A percentile compares a stretch with the other conserved stretches of the same genome.
phyloP scores from a whole-genome alignment of 1,139 yeast species.

The Nematodospora anomalae region DNA sequence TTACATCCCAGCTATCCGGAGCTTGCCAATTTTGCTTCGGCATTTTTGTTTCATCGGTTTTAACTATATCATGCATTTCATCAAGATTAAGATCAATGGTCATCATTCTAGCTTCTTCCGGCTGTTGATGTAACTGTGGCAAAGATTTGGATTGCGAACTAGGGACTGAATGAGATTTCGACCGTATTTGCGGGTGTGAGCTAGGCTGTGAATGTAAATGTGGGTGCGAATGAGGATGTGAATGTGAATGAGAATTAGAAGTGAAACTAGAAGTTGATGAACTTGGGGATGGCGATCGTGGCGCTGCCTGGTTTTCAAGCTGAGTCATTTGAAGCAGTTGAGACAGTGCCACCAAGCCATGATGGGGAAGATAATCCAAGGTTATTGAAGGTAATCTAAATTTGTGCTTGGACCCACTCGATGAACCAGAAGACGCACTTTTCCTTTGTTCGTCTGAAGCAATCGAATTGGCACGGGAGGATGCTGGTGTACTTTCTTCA shows the following conservation, averaged over 20 bases:
- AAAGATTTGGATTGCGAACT: not conserved
- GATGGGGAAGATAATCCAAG: slow-evolving; percentile 21
- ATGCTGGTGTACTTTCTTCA: slow-evolving; percentile 6
- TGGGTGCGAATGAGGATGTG: not conserved
- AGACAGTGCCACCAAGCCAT: slow-evolving; percentile 9
- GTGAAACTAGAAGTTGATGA: slow-evolving; percentile 5
- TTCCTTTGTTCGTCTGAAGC: slow-evolving; percentile 13
- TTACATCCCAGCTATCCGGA: slow-evolving; percentile 82
- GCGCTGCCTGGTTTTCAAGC: slow-evolving; percentile 3
- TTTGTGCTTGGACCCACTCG: slow-evolving; percentile 28
- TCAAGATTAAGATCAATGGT: slow-evolving; percentile 47
- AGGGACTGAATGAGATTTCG: too few relatives aligned
- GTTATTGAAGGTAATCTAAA: slow-evolving; percentile 40
- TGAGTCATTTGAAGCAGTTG: slow-evolving; percentile 14
- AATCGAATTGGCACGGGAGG: slow-evolving; percentile 8
- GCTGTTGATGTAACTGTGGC: slow-evolving; percentile 1
- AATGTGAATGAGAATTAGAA: slow-evolving; percentile 1
- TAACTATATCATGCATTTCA: slow-evolving; percentile 56
- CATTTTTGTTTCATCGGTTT: slow-evolving; percentile 21
- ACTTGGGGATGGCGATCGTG: slow-evolving; percentile 2
- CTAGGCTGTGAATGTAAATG: not conserved
- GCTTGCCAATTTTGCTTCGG: slow-evolving; percentile 52
- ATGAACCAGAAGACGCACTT: slow-evolving; percentile 17
- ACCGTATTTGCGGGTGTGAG: not conserved
- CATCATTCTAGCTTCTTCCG: slow-evolving; percentile 4